Percentiles rank a stretch among this genome's conserved stretches.
Conservation (phyloP, 73 alveolate species). For the Paramecium biaurelia region DNA sequence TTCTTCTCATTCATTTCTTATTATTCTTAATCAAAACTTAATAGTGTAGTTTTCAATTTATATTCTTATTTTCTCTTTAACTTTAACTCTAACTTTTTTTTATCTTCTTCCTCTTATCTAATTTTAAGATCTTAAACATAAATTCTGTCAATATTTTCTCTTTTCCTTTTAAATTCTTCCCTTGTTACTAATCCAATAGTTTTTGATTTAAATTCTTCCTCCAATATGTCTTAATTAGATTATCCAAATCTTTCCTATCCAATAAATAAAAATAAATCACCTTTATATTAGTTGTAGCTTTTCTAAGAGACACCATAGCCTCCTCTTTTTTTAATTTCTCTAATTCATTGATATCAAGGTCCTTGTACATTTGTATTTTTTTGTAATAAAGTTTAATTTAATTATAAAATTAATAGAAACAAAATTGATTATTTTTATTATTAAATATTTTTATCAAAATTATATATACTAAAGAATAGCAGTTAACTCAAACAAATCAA, state of each 20-base stretch:
- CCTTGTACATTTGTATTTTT: not conserved
- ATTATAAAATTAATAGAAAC: not conserved
- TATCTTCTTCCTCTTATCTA: not conserved
- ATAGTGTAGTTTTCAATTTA: not conserved
- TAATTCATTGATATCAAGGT: constrained; percentile 18
- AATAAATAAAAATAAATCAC: not conserved
- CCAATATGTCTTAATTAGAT: constrained; percentile 10
- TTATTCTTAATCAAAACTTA: not conserved
- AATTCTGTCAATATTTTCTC: constrained; percentile 23
- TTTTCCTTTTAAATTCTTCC: constrained; percentile 40
- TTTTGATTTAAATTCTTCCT: constrained; percentile 26
- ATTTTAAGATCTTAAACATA: not conserved
- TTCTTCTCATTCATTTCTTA: not conserved
- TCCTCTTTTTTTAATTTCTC: constrained; percentile 7
- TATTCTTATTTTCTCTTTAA: constrained; percentile 28
- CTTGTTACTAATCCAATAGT: constrained; percentile 40
- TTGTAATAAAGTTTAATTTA: too few relatives aligned
- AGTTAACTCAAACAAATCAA: constrained; percentile 28
- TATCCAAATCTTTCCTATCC: constrained; percentile 35
- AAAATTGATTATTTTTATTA: too few relatives aligned
- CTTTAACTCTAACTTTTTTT: not conserved
- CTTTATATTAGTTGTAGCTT: constrained; percentile 36
- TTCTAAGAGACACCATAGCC: not conserved
- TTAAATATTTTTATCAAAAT: too few relatives aligned
- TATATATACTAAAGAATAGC: constrained; percentile 33